These are phyloP conservation scores for Zymoseptoria brevis DNA, from an alignment of 2,329 filamentous ascomycete species.

Conservation along the genomic window DNA sequence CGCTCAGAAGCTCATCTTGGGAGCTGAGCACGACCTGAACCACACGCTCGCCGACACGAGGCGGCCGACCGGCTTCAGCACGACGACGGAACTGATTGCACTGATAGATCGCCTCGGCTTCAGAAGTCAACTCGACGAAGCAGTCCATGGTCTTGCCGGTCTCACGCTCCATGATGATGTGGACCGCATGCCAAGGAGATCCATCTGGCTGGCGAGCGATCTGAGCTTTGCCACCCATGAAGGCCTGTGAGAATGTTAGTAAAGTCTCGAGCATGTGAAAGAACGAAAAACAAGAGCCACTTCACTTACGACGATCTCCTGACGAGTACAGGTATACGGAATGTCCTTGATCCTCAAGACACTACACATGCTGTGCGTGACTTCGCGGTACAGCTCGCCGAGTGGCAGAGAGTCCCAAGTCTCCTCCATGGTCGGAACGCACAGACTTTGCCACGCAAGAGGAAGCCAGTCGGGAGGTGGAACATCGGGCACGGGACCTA, in stretches of 20 bases:
- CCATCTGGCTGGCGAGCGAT: constrained; percentile 40
- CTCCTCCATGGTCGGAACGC: constrained; percentile 22
- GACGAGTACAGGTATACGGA: constrained; percentile 43
- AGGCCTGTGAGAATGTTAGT: constrained; percentile 19
- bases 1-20: constrained; percentile 43
- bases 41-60: constrained; percentile 41
- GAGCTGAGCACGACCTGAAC: constrained; percentile 40
- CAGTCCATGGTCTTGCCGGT: constrained; percentile 51
- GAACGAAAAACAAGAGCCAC: not conserved
- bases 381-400: constrained; percentile 26
- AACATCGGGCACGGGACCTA: not conserved
- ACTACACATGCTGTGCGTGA: constrained; percentile 28
- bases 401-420: constrained; percentile 25
- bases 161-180: constrained; percentile 51
- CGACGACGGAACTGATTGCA: constrained; percentile 33
- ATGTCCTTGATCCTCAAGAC: constrained; percentile 34
- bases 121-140: constrained; percentile 41
- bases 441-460: constrained; percentile 9
- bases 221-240: constrained; percentile 38
- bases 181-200: constrained; percentile 40
- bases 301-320: constrained; percentile 35
- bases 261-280: not conserved
- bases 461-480: constrained; percentile 13
- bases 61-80: constrained; percentile 31
- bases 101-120: constrained; percentile 33